Conservation (phyloP, 352 stramenopile species). For the Globisporangium cylindrosporum region DNA sequence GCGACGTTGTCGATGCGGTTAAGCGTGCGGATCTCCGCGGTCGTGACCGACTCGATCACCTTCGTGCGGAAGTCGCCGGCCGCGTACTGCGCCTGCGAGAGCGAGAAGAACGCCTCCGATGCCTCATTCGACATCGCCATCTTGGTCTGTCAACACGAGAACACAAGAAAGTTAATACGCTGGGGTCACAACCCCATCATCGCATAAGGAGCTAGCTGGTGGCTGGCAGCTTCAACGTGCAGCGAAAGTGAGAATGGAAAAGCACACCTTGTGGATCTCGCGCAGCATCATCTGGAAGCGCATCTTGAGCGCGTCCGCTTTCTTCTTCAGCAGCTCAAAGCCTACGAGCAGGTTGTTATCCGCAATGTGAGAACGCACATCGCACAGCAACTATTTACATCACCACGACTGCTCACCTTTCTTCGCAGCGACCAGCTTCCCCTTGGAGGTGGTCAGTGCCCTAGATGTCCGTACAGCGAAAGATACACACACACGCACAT, state of each 20-base stretch:
- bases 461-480: conserved; percentile 25
- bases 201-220: not conserved
- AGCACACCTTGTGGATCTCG: conserved; percentile 81
- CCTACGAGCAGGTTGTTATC: conserved; percentile 25
- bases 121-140: conserved; percentile 88
- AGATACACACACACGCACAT: not conserved
- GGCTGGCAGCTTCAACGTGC: conserved; percentile 2
- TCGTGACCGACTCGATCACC: conserved; percentile 95
- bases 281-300: conserved; percentile 88
- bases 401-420: conserved; percentile 47
- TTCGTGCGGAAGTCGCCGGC: conserved; percentile 97
- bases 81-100: conserved; percentile 98
- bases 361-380: not conserved
- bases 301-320: conserved; percentile 98
- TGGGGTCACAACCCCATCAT: not conserved
- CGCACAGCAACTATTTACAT: not conserved
- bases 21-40: conserved; percentile 93
- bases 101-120: conserved; percentile 95
- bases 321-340: conserved; percentile 95
- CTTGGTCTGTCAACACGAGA: conserved; percentile 57
- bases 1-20: conserved; percentile 99
- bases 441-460: conserved; percentile 84
- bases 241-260: not conserved
- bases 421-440: conserved; percentile 79
- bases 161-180: conserved; percentile 7